A percentile compares a stretch with the other conserved stretches of the same genome.
These are phyloP conservation scores for Lachnellula arida DNA, from an alignment of 2,329 filamentous ascomycete genomes.

Conservation along the genomic window DNA sequence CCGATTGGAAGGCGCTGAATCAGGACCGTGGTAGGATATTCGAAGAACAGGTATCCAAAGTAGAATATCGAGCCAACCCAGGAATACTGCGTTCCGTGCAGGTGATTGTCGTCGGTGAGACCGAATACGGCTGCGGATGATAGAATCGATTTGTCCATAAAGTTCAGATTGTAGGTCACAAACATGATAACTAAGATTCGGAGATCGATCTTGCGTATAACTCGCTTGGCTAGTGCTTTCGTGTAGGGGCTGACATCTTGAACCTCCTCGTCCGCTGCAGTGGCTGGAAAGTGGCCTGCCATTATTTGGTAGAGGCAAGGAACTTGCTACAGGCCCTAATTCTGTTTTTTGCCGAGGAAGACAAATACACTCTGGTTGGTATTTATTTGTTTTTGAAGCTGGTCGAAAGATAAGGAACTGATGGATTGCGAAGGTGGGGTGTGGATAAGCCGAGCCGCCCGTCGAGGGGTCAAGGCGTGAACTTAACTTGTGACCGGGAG, in stretches of 20 bases:
- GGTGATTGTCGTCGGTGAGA: conserved; percentile 39
- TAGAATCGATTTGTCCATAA: conserved; percentile 32
- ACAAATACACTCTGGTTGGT: neutral
- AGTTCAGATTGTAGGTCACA: conserved; percentile 54
- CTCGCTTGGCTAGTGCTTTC: conserved; percentile 30
- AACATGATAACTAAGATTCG: conserved; percentile 52
- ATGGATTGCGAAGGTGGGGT: no score
- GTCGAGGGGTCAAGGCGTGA: no score
- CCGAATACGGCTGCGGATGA: conserved; percentile 47
- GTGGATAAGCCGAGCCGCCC: no score
- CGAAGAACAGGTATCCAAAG: conserved; percentile 39
- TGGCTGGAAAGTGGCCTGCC: neutral
- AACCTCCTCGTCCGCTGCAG: conserved; percentile 6
- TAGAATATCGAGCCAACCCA: conserved; percentile 46
- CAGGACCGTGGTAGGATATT: conserved; percentile 38
- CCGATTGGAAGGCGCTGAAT: conserved; percentile 50
- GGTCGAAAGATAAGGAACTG: no score
- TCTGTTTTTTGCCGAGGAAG: neutral
- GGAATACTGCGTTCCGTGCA: conserved; percentile 44
- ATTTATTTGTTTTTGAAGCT: neutral
- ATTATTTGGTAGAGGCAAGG: neutral
- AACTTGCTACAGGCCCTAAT: neutral
- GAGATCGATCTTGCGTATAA: conserved; percentile 52
- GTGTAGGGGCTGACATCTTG: conserved; percentile 15
- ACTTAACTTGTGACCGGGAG: no score